Evolutionary conservation across 176 grass and related monocot genomes (phyloP).

Genomic region (Avena sativa): DNA sequence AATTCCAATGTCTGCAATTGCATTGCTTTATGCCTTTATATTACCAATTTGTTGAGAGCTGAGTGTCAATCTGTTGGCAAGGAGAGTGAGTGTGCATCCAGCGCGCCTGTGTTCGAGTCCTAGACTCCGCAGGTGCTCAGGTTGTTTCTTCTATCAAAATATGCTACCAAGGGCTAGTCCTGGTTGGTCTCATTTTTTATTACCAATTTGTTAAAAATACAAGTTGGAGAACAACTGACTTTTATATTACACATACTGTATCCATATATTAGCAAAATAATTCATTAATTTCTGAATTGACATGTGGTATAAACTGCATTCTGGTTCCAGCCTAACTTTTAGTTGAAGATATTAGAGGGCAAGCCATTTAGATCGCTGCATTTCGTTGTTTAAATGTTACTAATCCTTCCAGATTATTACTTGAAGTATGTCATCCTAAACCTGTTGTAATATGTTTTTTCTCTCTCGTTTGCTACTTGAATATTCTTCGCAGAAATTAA

Average conservation of each 20-base stretch:
- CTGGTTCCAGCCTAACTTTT: background rate
- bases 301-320: slow-evolving; percentile 17
- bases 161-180: too few species aligned
- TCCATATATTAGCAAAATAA: slow-evolving; percentile 8
- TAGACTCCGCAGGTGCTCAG: too few species aligned
- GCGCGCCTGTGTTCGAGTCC: too few species aligned
- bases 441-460: slow-evolving; percentile 36
- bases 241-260: background rate
- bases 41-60: background rate
- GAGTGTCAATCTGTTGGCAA: too few species aligned
- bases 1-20: background rate
- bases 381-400: background rate
- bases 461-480: slow-evolving; percentile 32
- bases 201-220: background rate
- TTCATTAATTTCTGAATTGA: slow-evolving; percentile 14
- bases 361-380: background rate
- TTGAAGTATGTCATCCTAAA: background rate
- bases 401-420: background rate
- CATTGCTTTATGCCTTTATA: background rate
- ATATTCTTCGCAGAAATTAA: slow-evolving; percentile 63
- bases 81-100: too few species aligned
- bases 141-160: too few species aligned
- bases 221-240: background rate
- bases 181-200: background rate
- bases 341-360: background rate